Percentiles rank a stretch among this genome's conserved stretches.
Conservation (phyloP, 2,329 filamentous ascomycete species). For the Fusarium sp. region DNA sequence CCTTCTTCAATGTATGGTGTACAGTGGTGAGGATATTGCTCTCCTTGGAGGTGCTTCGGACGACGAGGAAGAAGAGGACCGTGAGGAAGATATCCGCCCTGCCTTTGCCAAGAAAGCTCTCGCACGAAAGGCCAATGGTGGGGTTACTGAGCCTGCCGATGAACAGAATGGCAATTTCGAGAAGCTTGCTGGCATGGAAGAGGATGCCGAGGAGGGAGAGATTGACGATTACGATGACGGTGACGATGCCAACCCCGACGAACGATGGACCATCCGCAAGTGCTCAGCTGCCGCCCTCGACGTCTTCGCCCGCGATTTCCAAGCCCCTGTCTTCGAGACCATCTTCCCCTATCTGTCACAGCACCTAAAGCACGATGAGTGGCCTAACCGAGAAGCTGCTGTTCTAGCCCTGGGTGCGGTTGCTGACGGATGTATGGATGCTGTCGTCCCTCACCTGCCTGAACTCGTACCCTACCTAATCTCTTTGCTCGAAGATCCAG, state of each 20-base stretch:
- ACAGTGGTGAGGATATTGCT: slow-evolving; percentile 92
- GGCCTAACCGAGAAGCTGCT: slow-evolving; percentile 92
- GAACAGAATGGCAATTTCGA: slow-evolving; percentile 67
- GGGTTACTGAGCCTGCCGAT: slow-evolving; percentile 63
- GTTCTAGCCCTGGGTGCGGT: slow-evolving; percentile 95
- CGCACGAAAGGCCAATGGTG: slow-evolving; percentile 70
- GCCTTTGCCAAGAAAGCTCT: slow-evolving; percentile 81
- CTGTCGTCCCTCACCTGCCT: slow-evolving; percentile 89
- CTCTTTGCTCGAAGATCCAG: slow-evolving; percentile 82
- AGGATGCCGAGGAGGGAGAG: slow-evolving; percentile 89
- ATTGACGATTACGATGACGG: slow-evolving; percentile 80
- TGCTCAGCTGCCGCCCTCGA: slow-evolving; percentile 96
- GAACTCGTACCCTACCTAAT: slow-evolving; percentile 93
- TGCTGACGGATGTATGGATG: slow-evolving; percentile 91
- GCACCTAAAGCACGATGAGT: slow-evolving; percentile 88
- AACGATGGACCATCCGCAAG: slow-evolving; percentile 95
- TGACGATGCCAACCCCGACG: slow-evolving; percentile 86
- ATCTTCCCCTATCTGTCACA: slow-evolving; percentile 93
- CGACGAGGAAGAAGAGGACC: slow-evolving; percentile 92
- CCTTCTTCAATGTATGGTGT: slow-evolving; percentile 94
- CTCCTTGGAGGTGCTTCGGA: slow-evolving; percentile 85
- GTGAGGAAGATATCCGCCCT: slow-evolving; percentile 90
- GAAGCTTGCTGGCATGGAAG: slow-evolving; percentile 71
- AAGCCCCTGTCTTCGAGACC: slow-evolving; percentile 86
- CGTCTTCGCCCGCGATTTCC: slow-evolving; percentile 92